These are phyloP conservation scores for Penicillium odoratum DNA, from an alignment of 495 filamentous ascomycete species.

Conservation along the genomic window DNA sequence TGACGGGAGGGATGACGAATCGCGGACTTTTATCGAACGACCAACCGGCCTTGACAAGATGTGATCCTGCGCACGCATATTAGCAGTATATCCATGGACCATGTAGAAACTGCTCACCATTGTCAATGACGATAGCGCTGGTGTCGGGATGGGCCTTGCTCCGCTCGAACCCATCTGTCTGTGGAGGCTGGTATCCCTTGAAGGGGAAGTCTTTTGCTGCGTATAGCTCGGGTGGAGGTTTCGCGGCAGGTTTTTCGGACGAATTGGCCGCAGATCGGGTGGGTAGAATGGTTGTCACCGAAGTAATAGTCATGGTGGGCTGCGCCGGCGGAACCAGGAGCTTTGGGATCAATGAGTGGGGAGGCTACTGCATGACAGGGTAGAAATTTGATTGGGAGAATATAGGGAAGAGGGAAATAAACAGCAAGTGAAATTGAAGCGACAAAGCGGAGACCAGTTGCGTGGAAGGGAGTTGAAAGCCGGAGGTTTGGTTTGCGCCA, in stretches of 20 bases:
- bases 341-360: conserved; percentile 26
- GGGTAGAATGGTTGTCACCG: conserved; percentile 42
- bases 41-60: conserved; percentile 88
- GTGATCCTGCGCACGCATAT: conserved; percentile 64
- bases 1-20: conserved; percentile 79
- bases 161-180: conserved; percentile 64
- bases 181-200: conserved; percentile 66
- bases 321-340: conserved; percentile 29
- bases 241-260: conserved; percentile 39
- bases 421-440: not conserved
- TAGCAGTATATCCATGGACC: not conserved
- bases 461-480: not conserved
- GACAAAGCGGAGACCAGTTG: conserved; percentile 5
- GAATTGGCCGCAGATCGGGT: conserved; percentile 33
- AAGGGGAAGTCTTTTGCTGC: conserved; percentile 73
- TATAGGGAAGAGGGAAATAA: not conserved
- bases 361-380: conserved; percentile 36
- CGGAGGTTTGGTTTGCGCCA: conserved; percentile 17
- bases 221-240: conserved; percentile 52
- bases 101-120: conserved; percentile 59
- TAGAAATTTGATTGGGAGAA: not conserved
- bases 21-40: conserved; percentile 82
- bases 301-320: conserved; percentile 52
- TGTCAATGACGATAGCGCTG: conserved; percentile 94
- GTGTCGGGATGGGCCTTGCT: conserved; percentile 55